Conservation (phyloP, 1,284 basidiomycete genomes). For the Coniophora puteana region DNA sequence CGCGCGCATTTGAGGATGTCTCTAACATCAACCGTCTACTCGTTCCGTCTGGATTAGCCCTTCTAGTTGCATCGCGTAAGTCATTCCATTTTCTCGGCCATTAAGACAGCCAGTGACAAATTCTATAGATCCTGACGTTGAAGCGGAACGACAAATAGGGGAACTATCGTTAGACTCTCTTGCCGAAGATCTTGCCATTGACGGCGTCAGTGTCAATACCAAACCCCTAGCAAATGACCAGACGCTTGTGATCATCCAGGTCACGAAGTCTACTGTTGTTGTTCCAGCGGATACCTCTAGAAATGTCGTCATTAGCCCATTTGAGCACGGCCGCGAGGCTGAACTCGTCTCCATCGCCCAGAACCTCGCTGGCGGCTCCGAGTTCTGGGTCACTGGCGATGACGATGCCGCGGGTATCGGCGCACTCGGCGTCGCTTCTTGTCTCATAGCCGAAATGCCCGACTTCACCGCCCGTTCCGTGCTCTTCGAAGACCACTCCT, state of each 20-base stretch:
- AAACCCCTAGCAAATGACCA: neutral
- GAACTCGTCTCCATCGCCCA: conserved; percentile 21
- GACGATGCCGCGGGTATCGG: conserved; percentile 26
- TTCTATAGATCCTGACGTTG: conserved; percentile 7
- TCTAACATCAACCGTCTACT: conserved; percentile 18
- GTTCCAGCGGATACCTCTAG: conserved; percentile 16
- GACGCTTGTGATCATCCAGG: neutral
- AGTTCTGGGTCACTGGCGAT: conserved; percentile 26
- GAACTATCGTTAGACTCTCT: conserved; percentile 1
- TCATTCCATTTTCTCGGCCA: conserved; percentile 6
- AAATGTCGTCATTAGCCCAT: conserved; percentile 20
- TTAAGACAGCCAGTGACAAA: conserved; percentile 7
- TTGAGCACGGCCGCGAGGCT: conserved; percentile 20
- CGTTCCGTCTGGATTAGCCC: conserved; percentile 15
- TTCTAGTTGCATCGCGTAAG: conserved; percentile 19
- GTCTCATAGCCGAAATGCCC: conserved; percentile 24
- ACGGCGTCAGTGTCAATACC: neutral
- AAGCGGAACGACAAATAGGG: conserved; percentile 7
- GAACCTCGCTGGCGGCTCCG: conserved; percentile 20
- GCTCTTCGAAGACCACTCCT: conserved; percentile 25
- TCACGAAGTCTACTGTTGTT: neutral
- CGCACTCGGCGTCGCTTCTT: conserved; percentile 25
- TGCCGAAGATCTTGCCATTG: conserved; percentile 7
- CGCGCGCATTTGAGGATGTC: conserved; percentile 17
- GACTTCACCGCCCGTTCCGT: conserved; percentile 24